Evolutionary conservation across 208 protist genomes (phyloP), one percentile per base, ranked within the genome.

Genomic region (Phytomonas sp.): DNA sequence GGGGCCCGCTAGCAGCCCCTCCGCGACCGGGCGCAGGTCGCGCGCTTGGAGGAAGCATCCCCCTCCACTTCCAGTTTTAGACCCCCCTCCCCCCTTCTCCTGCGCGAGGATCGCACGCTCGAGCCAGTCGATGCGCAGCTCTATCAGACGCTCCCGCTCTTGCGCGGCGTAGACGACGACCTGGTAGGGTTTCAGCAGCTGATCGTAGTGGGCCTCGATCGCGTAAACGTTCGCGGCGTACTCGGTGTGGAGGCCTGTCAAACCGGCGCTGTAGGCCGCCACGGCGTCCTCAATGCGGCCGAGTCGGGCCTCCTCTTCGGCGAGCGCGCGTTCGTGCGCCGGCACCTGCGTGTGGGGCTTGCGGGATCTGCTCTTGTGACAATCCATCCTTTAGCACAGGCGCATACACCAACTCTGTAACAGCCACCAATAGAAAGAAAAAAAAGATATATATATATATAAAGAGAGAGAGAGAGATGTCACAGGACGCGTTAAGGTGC

Each of bases 171-270:
- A 84, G 11, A 83, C 78, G 66, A 87, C 69, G 26, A 49, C 68
- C 11, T 73, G 78, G 52, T 86, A 78, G 0, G 86, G 86, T 26
- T 73, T 60, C 29, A 92, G 70, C n/a, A 75, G 70, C 16, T 84
- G 86, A 49, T 90, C 83, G 74, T 83, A 92, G 77, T 84, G 69
- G 33, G 77, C 74, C 40, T 63, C 65, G 19, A 94, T 59, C 31
- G 79, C 77, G 26, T 45, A 64, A 33, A 89, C 71, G 77, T 94
- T 92, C 29, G 69, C 66, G 1, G 76, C 80, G 79, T 92, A 94
- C 77, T 94, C 86, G 3, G 69, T 77, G 74, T 86, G 78, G 4
- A 94, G 75, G 65, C 85, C 82, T 32, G 82, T 69, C 16, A 94
- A 83, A 65, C 92, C 82, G 1, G 83, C 74, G 1, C 84, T 70